Base-by-base conservation (phyloP, 192 early-diverging fungal species). In the Entomortierella beljakovae region DNA sequence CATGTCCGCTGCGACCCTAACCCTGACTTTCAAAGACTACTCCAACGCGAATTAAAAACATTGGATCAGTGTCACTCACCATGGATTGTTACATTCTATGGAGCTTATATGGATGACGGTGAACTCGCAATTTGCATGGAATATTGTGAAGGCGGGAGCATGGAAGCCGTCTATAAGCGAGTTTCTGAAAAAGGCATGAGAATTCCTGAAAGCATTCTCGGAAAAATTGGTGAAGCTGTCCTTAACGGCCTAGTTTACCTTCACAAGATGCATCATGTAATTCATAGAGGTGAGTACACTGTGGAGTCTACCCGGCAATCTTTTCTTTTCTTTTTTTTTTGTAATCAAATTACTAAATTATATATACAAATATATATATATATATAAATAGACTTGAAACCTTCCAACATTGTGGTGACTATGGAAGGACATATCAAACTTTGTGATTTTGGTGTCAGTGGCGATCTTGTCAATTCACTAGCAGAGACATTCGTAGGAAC, bases 401-500 rank as follows among this genome's bases (percentile, higher is more conserved):
- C 98, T 10, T 97, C 95, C 32, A 99, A 99, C 80, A 97, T 99
- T 65, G 79, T 99, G 54, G 86, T 98, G 9, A 96, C 97, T 31
- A 88, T 89, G 49, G 80, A 84, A 6, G 98, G 98, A 20, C 87
- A 95, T 66, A 92, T 99, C 70, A 99, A 99, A 71, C 88, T 99
- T 31, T 97, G 94, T 57, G 97, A 99, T 81, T 97, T 99, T 85
- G 97, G 97, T 31, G 98, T 99, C 7, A 94, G 92, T 9, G 94
- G 95, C 11, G 91, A 98, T 80, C 75, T 96, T 34, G 90, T 94
- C 50, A 92, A 97, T 58, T 95, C 95, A 13, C 74, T 92, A 28
- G 98, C 95, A 6, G 88, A 94, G 61, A 99, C 97, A 2, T 99
- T 99, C 88, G 93, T 95, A 0, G 98, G 98, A 23, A 99, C 98